Evolutionary conservation across 2,329 filamentous ascomycete genomes (phyloP), one percentile per base, ranked within the genome.

Genomic region (Claviceps capensis): DNA sequence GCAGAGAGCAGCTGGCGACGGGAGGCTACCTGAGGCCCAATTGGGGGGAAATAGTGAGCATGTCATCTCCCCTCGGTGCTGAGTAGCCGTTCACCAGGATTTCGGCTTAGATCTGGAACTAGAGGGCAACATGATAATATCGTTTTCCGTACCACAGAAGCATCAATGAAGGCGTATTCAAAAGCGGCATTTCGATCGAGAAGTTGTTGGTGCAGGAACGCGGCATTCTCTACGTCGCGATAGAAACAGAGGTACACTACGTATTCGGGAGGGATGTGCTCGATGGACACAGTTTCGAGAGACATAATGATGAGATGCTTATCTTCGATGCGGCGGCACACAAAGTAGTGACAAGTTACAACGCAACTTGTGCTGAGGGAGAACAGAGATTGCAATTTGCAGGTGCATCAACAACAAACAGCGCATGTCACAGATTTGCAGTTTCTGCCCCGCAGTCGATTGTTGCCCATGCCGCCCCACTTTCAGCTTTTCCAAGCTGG

Each of bases 121-220:
- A 4, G 6, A 22, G 8, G n/a, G 17, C 26, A 37, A 7, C 9
- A 30, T 7, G 19, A 16, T 3, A 1, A 22, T 6, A 16, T 14
- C 19, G n/a, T 22, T 17, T n/a, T 8, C n/a, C 76, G 55, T 74
- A 90, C 84, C 65, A 86, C 79, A 46, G 79, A 81, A 19, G 89
- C 89, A 69, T 98, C 91, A 47, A 98, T 78, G 58, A 98, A 86
- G 37, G 90, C 89, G 73, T 97, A 97, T 68, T 97, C 89, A 61
- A 90, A 97, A 8, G 84, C 83, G 11, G 79, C 63, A 63, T 97
- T 95, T 50, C 87, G 86, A 5, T 81, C 77, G n/a, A 97, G 74
- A 5, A 98, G 79, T 69, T 96, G 90, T 59, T 83, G 75, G 50
- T 89, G 84, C 44, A 98, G 74, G 62, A 85, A 89, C 1, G 78